Base-by-base conservation (phyloP, 495 filamentous ascomycete genomes). In the Podospora didyma region DNA sequence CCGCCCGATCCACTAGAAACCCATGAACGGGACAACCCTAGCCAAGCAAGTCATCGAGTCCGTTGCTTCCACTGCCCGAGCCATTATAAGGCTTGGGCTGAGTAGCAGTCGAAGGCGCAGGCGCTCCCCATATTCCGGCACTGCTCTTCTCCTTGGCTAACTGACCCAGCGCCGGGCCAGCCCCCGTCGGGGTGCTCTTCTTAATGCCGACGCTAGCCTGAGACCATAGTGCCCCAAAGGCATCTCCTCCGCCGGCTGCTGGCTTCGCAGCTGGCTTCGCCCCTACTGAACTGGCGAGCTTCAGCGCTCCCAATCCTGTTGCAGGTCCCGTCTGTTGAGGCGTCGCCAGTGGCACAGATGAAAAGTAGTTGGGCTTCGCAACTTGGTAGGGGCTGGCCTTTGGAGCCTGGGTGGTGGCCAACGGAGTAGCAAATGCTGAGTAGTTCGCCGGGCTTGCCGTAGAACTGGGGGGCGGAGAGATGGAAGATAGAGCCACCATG, bases 91-190 rank as follows among this genome's bases (percentile, higher is more conserved):
- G 62, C 60, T 65, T 72, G 26, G 57, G 24, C 26, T 41, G 56
- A 39, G 14, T 37, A 1, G 59, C n/a, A 2, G 49, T 48, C 11
- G 62, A 49, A 5, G 64, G 20, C 1, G 60, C 53, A 41, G 69
- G 31, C 2, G 63, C 60, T 10, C 94, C 94, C 92, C 95, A 98
- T 62, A 98, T 89, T 2, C 92, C 92, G 2, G 90, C 90, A 68
- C 85, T 92, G 39, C 90, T 90, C 77, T 96, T 96, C 70, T 97
- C 89, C 77, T 96, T 96, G 44, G 91, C 93, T 75, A 98, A 88
- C 67, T 92, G 89, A 20, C 90, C 91, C 60, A 98, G 83, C 7
- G 90, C 88, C 58, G 88, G 89, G 56, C 79, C 83, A 1, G 81
- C 70, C 4, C 74, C 75, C 12, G 77, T 74, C 3, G 85, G 82